Conservation (phyloP, 441 rosid genomes). For the Eruca vesicaria region DNA sequence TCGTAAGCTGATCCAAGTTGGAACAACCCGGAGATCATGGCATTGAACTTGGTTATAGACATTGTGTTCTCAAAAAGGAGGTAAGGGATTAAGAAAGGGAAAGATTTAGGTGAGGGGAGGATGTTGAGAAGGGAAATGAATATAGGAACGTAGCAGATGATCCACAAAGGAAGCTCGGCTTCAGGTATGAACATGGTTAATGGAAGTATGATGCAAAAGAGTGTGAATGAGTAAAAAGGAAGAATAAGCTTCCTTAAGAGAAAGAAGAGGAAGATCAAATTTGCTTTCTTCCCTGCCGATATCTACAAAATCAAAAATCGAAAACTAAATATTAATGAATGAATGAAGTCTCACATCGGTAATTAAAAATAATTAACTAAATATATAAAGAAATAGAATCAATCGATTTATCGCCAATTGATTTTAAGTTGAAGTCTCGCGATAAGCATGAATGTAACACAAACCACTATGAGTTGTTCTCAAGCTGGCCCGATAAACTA, state of each 20-base stretch:
- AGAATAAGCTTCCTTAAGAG: constrained; percentile 84
- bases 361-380: background rate
- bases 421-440: background rate
- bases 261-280: constrained; percentile 84
- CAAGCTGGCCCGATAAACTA: background rate
- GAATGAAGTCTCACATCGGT: background rate
- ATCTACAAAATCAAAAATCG: constrained; percentile 46
- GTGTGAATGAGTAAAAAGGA: constrained; percentile 91
- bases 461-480: background rate
- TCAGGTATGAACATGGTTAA: constrained; percentile 92
- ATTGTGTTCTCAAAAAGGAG: constrained; percentile 92
- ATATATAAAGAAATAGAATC: background rate
- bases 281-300: constrained; percentile 65
- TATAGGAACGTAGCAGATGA: constrained; percentile 79
- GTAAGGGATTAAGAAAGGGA: constrained; percentile 90
- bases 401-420: background rate
- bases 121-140: constrained; percentile 83
- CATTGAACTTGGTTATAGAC: constrained; percentile 95
- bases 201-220: constrained; percentile 90
- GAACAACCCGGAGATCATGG: constrained; percentile 92
- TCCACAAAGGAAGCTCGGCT: constrained; percentile 87
- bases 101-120: constrained; percentile 76
- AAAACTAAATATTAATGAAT: background rate
- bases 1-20: constrained; percentile 95
- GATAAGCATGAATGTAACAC: background rate